Evolutionary conservation across 208 protist species (phyloP).

Genomic region (Acanthamoeba pearcei): DNA sequence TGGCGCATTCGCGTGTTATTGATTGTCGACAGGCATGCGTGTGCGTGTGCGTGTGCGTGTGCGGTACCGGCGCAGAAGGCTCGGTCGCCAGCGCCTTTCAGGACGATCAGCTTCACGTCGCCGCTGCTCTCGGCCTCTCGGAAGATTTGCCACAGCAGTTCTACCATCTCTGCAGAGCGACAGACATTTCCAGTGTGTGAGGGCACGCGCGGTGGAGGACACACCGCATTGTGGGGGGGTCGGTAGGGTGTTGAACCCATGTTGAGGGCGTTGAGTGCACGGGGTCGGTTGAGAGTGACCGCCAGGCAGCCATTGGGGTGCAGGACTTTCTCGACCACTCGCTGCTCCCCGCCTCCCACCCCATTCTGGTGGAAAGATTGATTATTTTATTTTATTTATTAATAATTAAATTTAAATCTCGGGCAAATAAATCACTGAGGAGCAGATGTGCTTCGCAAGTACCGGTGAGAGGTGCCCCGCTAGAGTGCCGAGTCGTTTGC

Average conservation of each 20-base stretch:
- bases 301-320: slow-evolving; percentile 14
- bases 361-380: not conserved
- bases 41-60: too few relatives aligned
- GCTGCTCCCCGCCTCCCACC: not conserved
- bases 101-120: slow-evolving; percentile 66
- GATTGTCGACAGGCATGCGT: slow-evolving; percentile 20
- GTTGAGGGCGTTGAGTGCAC: slow-evolving; percentile 88
- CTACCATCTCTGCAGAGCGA: slow-evolving; percentile 79
- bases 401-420: too few relatives aligned
- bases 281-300: slow-evolving; percentile 85
- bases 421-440: too few relatives aligned
- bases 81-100: slow-evolving; percentile 83
- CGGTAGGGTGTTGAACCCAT: not conserved
- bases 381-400: not conserved
- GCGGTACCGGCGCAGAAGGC: slow-evolving; percentile 87
- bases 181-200: not conserved
- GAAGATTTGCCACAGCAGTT: slow-evolving; percentile 70
- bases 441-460: not conserved
- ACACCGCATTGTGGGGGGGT: not conserved
- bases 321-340: not conserved
- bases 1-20: slow-evolving; percentile 19
- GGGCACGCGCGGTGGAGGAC: too few relatives aligned
- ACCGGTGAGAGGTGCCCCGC: not conserved
- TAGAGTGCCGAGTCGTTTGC: not conserved
- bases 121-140: not conserved